Percentiles rank a stretch among this genome's conserved stretches.
Conservation (phyloP, 1,139 yeast species). For the Kodamaea fungicola region DNA sequence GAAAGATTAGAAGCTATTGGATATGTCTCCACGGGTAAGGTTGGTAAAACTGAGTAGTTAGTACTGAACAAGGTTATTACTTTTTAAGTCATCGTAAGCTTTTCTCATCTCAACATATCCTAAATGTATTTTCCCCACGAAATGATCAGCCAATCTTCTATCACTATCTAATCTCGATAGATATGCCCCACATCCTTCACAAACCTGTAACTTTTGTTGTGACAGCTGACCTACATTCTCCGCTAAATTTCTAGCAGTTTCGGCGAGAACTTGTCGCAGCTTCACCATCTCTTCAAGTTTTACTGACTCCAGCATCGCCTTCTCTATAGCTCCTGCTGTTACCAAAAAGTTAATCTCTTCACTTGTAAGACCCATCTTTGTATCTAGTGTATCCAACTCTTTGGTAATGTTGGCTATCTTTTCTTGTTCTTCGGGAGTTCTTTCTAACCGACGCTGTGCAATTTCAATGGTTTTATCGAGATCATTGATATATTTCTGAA, state of each 20-base stretch:
- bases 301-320: conserved; percentile 48
- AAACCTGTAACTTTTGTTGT: conserved; percentile 87
- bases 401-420: conserved; percentile 60
- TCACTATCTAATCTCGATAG: conserved; percentile 85
- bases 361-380: conserved; percentile 61
- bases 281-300: conserved; percentile 42
- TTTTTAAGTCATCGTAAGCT: conserved; percentile 48
- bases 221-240: conserved; percentile 84
- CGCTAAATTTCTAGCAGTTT: conserved; percentile 54
- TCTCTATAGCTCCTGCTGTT: conserved; percentile 47
- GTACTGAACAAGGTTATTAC: neutral
- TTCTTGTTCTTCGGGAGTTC: conserved; percentile 73
- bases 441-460: conserved; percentile 68
- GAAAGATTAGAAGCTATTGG: conserved; percentile 81
- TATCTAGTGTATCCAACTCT: conserved; percentile 66
- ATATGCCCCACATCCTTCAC: conserved; percentile 90
- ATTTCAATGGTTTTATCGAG: conserved; percentile 63
- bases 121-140: conserved; percentile 81
- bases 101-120: conserved; percentile 76
- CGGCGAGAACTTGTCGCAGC: conserved; percentile 48
- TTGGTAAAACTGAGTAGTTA: conserved; percentile 21
- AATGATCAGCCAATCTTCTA: conserved; percentile 86
- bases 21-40: conserved; percentile 43
- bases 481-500: conserved; percentile 57
- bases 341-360: conserved; percentile 66